Conservation (phyloP, 2,329 filamentous ascomycete species). For the Alternaria longipes region DNA sequence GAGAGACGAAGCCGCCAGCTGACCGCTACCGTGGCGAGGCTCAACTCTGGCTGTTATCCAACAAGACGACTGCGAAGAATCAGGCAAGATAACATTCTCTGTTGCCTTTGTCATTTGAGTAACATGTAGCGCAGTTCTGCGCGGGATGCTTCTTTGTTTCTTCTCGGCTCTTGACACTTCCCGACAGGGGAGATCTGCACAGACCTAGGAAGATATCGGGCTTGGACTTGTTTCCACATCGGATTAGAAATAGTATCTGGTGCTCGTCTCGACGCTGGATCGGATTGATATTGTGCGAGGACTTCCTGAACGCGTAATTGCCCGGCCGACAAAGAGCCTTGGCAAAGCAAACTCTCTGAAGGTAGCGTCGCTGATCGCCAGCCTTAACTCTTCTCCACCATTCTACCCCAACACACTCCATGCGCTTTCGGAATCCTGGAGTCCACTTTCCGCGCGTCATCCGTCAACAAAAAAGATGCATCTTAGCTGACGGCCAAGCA, state of each 20-base stretch:
- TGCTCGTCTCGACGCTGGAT: slow-evolving; percentile 19
- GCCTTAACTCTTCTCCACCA: slow-evolving; percentile 5
- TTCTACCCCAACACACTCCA: slow-evolving; percentile 10
- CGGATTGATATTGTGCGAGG: slow-evolving; percentile 7
- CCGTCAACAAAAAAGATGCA: slow-evolving; percentile 2
- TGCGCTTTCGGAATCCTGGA: slow-evolving; percentile 7
- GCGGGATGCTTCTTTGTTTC: slow-evolving; percentile 12
- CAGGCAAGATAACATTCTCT: slow-evolving; percentile 4
- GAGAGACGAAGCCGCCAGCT: slow-evolving; percentile 11
- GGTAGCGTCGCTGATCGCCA: slow-evolving; percentile 21
- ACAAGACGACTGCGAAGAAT: background rate
- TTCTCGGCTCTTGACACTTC: slow-evolving; percentile 12
- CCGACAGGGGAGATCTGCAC: slow-evolving; percentile 21
- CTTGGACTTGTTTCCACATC: slow-evolving; percentile 13
- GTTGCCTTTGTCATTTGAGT: background rate
- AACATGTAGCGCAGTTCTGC: slow-evolving; percentile 1
- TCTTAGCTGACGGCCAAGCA: slow-evolving; percentile 1
- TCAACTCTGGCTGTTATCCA: background rate
- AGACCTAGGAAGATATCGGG: slow-evolving; percentile 18
- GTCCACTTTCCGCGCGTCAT: slow-evolving; percentile 10
- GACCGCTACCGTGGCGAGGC: slow-evolving; percentile 7
- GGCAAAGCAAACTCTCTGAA: slow-evolving; percentile 14
- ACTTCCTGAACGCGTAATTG: slow-evolving; percentile 15
- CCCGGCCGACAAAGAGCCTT: slow-evolving; percentile 9
- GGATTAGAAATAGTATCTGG: slow-evolving; percentile 10